Conservation (phyloP, 441 rosid genomes). For the Lepidium campestre region DNA sequence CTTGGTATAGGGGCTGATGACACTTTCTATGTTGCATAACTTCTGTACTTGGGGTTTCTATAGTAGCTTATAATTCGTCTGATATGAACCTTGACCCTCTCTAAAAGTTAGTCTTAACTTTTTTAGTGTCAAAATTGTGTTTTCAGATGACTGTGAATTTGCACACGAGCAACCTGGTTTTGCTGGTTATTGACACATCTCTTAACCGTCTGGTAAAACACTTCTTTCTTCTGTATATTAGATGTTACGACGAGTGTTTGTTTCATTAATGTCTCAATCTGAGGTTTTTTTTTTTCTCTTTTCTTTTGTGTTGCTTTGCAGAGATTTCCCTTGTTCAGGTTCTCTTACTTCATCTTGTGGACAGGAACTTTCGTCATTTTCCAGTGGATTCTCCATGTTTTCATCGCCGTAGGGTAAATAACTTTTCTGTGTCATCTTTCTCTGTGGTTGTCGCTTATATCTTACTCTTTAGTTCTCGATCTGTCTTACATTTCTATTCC, state of each 20-base stretch:
- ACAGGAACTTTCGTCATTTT: conserved; percentile 41
- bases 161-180: conserved; percentile 44
- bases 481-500: background rate
- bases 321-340: conserved; percentile 47
- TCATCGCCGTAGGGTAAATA: conserved; percentile 33
- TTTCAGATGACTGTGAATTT: conserved; percentile 50
- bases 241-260: background rate
- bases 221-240: background rate
- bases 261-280: background rate
- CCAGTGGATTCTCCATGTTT: conserved; percentile 51
- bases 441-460: background rate
- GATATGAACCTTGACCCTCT: background rate
- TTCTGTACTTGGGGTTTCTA: background rate
- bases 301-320: conserved; percentile 22
- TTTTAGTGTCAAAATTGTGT: conserved; percentile 5
- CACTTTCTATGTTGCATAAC: background rate
- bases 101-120: background rate
- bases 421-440: background rate
- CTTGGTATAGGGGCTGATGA: no score
- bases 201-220: conserved; percentile 46
- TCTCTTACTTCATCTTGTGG: conserved; percentile 50
- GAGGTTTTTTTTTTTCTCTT: background rate
- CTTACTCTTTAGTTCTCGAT: background rate
- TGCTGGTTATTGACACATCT: conserved; percentile 45
- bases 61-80: background rate